Base-by-base conservation (phyloP, 2,329 filamentous ascomycete genomes). In the Pestalotiopsis sp. region DNA sequence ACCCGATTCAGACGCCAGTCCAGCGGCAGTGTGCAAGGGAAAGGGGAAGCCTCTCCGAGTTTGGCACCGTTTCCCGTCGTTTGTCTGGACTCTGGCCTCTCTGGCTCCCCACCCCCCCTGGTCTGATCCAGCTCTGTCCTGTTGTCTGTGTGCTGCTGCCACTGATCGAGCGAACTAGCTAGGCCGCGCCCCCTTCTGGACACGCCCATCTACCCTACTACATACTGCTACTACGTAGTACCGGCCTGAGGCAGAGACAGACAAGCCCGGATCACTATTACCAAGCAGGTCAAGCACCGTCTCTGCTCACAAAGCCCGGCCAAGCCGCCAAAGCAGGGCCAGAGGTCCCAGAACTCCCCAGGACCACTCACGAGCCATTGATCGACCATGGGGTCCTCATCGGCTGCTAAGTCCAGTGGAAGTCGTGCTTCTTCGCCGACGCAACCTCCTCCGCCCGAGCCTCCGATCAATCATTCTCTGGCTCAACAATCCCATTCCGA, bases 371-470 rank as follows among this genome's bases (percentile, higher is more conserved):
- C 36, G 58, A 67, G 65, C 65, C 27, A 67, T 62, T 69, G 67
- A 69, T 64, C 67, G 58, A 64, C 68, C 68, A 69, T 69, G 68
- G 68, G 65, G 31, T 64, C 68, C 61, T 59, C 57, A 60, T 65
- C 68, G 36, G 67, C 67, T 64, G 55, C 55, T 57, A 41, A 58
- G 31, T 59, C 67, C 67, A 63, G 63, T 52, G 27, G 27, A 31
- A 41, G 63, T 62, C 60, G 63, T 66, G 62, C 68, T 66, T 64
- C 68, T 59, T 69, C 66, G 63, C 68, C 66, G 62, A 62, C 66
- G 45, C 66, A 65, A 65, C 61, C 45, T 64, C 66, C 65, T 61
- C 65, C 65, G 27, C 39, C 25, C 20, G 57, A 61, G 25, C 57
- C 65, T 52, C 65, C 65, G 57, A 63, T 67, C 39, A 67, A 67